Evolutionary conservation across 2,329 filamentous ascomycete species (phyloP).

Genomic region (Lachnellula hyalina): DNA sequence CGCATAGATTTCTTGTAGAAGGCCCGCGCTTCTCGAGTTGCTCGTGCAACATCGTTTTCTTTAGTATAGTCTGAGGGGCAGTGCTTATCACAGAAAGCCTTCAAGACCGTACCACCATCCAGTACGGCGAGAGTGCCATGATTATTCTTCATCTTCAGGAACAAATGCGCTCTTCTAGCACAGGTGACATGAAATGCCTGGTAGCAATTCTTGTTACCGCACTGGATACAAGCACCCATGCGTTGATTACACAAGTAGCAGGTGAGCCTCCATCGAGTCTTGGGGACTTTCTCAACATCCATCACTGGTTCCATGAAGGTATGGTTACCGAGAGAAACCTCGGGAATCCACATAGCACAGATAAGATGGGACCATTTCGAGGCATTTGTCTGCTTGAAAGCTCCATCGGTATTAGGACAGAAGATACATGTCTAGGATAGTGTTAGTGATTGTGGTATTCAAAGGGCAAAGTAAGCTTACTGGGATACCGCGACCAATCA

Average conservation of each 20-base stretch:
- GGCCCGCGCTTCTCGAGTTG: conserved; percentile 75
- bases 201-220: conserved; percentile 95
- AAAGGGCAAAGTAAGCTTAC: conserved; percentile 42
- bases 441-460: conserved; percentile 12
- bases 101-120: conserved; percentile 74
- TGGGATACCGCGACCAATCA: conserved; percentile 86
- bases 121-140: conserved; percentile 73
- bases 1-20: conserved; percentile 90
- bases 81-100: conserved; percentile 95
- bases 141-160: conserved; percentile 93
- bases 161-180: conserved; percentile 79
- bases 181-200: conserved; percentile 97
- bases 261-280: conserved; percentile 83
- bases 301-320: conserved; percentile 98
- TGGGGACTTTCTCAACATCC: conserved; percentile 96
- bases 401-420: conserved; percentile 94
- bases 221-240: conserved; percentile 98
- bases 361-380: conserved; percentile 96
- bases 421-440: conserved; percentile 78
- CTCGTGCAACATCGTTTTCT: conserved; percentile 76
- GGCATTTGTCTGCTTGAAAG: conserved; percentile 96
- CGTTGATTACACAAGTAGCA: conserved; percentile 97
- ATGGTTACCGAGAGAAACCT: conserved; percentile 90
- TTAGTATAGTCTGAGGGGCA: conserved; percentile 83
- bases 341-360: conserved; percentile 97